Percentiles rank a stretch among this genome's conserved stretches.
These are phyloP conservation scores for Boletus sp. DNA, from an alignment of 768 basidiomycete species.

Conservation along the genomic window DNA sequence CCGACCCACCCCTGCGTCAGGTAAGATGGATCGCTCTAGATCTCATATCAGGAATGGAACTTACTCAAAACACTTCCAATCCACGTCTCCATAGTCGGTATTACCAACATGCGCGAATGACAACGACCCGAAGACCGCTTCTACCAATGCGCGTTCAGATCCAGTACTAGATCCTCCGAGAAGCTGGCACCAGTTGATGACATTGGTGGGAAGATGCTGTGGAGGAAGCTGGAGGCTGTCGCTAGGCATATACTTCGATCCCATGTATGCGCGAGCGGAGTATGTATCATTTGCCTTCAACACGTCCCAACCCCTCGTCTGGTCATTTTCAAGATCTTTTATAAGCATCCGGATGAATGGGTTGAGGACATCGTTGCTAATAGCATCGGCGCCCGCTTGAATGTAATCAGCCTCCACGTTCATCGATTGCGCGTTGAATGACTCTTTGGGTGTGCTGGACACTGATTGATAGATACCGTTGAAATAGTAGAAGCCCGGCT, in stretches of 20 bases:
- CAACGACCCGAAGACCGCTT: slow-evolving; percentile 33
- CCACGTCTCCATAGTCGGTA: slow-evolving; percentile 11
- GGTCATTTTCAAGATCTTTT: slow-evolving; percentile 15
- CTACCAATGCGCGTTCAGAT: slow-evolving; percentile 37
- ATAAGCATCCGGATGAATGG: slow-evolving; percentile 24
- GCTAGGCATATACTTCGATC: too few species aligned
- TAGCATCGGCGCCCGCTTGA: slow-evolving; percentile 18
- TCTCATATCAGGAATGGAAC: slow-evolving; percentile 1
- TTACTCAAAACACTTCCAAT: slow-evolving; percentile 33
- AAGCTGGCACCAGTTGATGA: slow-evolving; percentile 34
- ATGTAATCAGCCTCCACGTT: too few species aligned
- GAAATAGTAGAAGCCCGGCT: slow-evolving; percentile 9
- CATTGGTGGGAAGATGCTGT: slow-evolving; percentile 13
- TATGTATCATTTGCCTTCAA: too few species aligned
- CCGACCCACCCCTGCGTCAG: slow-evolving; percentile 22
- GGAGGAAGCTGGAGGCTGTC: slow-evolving; percentile 21
- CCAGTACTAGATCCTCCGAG: slow-evolving; percentile 31
- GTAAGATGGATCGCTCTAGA: background rate
- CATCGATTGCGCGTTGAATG: slow-evolving; percentile 7
- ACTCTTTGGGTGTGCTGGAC: background rate
- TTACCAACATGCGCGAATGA: slow-evolving; percentile 17
- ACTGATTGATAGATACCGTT: slow-evolving; percentile 5
- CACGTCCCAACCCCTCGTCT: slow-evolving; percentile 24
- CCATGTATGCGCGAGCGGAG: too few species aligned
- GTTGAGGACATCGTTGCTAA: slow-evolving; percentile 13